Percentiles rank a stretch among this genome's conserved stretches.
phyloP scores from a whole-genome alignment of 1,284 basidiomycete genomes.

The Heterobasidion annosum region DNA sequence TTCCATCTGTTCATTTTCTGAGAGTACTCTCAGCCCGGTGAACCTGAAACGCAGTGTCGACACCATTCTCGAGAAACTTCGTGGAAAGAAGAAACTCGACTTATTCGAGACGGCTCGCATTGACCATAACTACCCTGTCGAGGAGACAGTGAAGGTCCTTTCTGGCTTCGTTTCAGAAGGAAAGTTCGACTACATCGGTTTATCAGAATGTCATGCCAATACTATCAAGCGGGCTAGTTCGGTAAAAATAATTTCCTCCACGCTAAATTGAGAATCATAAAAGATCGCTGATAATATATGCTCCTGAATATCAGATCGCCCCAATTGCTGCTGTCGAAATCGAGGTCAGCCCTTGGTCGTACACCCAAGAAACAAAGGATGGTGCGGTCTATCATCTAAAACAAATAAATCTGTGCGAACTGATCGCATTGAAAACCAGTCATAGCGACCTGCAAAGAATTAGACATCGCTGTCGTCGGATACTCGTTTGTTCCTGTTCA shows the following conservation, averaged over 20 bases:
- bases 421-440: constrained; percentile 14
- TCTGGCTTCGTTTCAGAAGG: constrained; percentile 25
- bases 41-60: constrained; percentile 31
- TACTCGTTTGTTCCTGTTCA: constrained; percentile 26
- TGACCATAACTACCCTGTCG: constrained; percentile 20
- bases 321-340: constrained; percentile 41
- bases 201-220: constrained; percentile 37
- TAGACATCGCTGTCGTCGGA: constrained; percentile 41
- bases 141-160: constrained; percentile 20
- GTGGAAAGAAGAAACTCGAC: constrained; percentile 33
- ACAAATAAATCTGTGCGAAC: background rate
- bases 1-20: background rate
- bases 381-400: constrained; percentile 16
- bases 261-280: background rate
- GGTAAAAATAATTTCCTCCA: background rate
- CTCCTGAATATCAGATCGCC: constrained; percentile 21
- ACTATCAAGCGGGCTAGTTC: constrained; percentile 33
- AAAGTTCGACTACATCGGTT: constrained; percentile 35
- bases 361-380: constrained; percentile 35
- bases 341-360: constrained; percentile 44
- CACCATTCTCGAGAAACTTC: constrained; percentile 26
- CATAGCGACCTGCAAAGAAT: constrained; percentile 29
- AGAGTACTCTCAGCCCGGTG: constrained; percentile 16
- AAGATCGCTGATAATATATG: background rate
- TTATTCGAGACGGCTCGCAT: constrained; percentile 31